Percentiles rank a stretch among this genome's conserved stretches.
Evolutionary conservation across 805 yeast species (phyloP).

Genomic region (Torulaspora microellipsoides): DNA sequence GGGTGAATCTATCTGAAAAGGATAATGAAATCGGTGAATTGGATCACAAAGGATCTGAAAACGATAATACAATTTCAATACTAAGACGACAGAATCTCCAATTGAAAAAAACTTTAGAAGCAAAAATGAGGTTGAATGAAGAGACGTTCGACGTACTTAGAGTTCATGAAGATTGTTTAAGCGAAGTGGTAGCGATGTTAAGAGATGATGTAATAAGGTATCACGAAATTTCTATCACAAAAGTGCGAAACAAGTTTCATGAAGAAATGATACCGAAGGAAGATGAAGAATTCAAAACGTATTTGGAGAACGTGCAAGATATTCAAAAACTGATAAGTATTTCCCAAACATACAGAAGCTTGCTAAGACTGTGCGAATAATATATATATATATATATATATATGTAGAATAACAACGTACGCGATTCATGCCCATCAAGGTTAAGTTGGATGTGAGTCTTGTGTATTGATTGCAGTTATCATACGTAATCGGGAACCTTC

Average conservation of each 20-base stretch:
- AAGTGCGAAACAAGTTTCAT: slow-evolving; percentile 12
- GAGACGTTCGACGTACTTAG: slow-evolving; percentile 17
- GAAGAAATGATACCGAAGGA: slow-evolving; percentile 18
- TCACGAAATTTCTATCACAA: slow-evolving; percentile 10
- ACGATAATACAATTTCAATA: not conserved
- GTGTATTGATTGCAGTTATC: too few relatives aligned
- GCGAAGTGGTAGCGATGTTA: slow-evolving; percentile 16
- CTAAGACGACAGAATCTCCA: slow-evolving; percentile 14
- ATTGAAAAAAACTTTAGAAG: slow-evolving; percentile 11
- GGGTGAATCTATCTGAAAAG: slow-evolving; percentile 3
- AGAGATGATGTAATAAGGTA: slow-evolving; percentile 18
- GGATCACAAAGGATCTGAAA: not conserved
- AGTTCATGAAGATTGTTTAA: slow-evolving; percentile 20
- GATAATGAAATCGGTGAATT: not conserved
- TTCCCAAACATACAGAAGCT: slow-evolving; percentile 17
- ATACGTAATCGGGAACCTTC: too few relatives aligned
- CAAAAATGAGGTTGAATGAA: slow-evolving; percentile 7
- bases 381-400: not conserved
- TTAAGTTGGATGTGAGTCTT: too few relatives aligned
- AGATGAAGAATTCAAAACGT: slow-evolving; percentile 20
- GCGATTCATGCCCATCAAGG: too few relatives aligned
- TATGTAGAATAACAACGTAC: too few relatives aligned
- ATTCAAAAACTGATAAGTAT: slow-evolving; percentile 20
- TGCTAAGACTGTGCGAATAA: slow-evolving; percentile 12
- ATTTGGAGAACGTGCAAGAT: slow-evolving; percentile 18